These are phyloP conservation scores for Coemansia sp. DNA, from an alignment of 192 early-diverging fungal species.

Conservation along the genomic window DNA sequence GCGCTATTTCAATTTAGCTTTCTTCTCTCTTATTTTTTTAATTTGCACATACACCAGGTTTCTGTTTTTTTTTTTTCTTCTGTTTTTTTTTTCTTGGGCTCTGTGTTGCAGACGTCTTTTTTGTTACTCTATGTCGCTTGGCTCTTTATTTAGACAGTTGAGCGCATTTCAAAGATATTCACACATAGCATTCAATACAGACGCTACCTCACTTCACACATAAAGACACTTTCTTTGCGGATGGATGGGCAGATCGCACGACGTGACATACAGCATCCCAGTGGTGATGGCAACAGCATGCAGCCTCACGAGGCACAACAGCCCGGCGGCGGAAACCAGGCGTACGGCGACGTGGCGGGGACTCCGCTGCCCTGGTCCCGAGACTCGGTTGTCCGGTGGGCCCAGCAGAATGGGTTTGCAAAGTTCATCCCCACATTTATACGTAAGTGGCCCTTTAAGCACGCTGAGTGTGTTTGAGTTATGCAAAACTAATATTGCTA, in stretches of 20 bases:
- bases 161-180: neutral
- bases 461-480: neutral
- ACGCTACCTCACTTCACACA: neutral
- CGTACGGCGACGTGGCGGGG: slow-evolving; percentile 27
- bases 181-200: slow-evolving; percentile 8
- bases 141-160: neutral
- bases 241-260: slow-evolving; percentile 25
- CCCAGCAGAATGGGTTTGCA: slow-evolving; percentile 37
- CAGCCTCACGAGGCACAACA: slow-evolving; percentile 3
- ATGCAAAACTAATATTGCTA: neutral
- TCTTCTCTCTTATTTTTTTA: neutral
- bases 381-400: slow-evolving; percentile 50
- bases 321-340: slow-evolving; percentile 4
- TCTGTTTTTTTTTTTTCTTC: neutral
- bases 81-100: neutral
- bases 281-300: slow-evolving; percentile 11
- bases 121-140: slow-evolving; percentile 3
- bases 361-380: slow-evolving; percentile 48
- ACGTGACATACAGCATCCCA: slow-evolving; percentile 13
- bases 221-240: slow-evolving; percentile 5
- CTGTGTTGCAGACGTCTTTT: neutral
- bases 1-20: neutral
- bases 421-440: slow-evolving; percentile 48
- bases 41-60: neutral
- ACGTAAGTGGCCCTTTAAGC: slow-evolving; percentile 30